Evolutionary conservation across 164 flowering plant genomes (phyloP), one percentile per base, ranked within the genome.

Genomic region (Cinnamomum chago): DNA sequence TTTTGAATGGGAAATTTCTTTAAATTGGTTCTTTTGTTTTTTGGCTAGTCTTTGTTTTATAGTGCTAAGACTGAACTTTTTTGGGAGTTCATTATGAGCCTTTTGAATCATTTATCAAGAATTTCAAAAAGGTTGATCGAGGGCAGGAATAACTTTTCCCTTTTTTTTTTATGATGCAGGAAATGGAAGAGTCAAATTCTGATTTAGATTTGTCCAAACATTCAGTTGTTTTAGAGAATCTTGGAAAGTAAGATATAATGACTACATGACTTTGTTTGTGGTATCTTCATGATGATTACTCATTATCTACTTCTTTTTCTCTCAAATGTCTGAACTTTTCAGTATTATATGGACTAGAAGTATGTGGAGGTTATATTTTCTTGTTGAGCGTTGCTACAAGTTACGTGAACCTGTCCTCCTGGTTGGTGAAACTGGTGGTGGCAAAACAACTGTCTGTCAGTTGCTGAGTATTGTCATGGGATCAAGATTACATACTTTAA

Each of bases 371-470:
- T 79, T 96, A 79, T 92, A 80, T 76, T 91, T 86, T 81, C 97
- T 96, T 67, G 84, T 96, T 51, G 86, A 85, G 72, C 94, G 98
- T 62, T 96, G 97, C 78, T 91, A 82, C 79, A 77, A 79, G 78
- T 64, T 89, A 79, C 90, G 89, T 68, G 98, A 96, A 76, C 99
- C 99, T 72, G 97, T 96, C 22, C 95, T 96, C 52, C 98, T 96
- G 78, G 95, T 96, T 83, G 99, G 99, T 67, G 99, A 94, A 84
- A 96, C 99, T 67, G 98, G 98, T 76, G 97, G 97, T 70, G 99
- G 99, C 65, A 96, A 96, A 82, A 96, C 99, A 17, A 92, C 97
- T 52, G 90, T 91, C 62, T 92, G 98, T 68, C 98, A 96, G 82
- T 71, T 94, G 71, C 83, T 96, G 76, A 91, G 97, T 79, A 33